Conservation (phyloP, 2,329 filamentous ascomycete species). For the Paraconiothyrium brasiliense region DNA sequence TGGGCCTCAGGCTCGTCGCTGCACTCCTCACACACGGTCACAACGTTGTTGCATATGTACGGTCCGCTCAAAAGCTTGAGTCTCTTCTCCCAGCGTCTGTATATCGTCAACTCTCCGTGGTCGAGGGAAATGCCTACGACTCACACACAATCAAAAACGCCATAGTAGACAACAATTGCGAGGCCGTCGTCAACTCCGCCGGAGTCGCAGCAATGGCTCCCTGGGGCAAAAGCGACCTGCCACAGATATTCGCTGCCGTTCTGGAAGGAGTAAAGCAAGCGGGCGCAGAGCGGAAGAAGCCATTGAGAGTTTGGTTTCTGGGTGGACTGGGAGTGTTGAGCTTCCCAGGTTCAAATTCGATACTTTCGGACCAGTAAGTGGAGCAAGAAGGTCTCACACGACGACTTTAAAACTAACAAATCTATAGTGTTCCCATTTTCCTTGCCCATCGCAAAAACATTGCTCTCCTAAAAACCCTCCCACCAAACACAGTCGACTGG, state of each 20-base stretch:
- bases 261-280: constrained; percentile 46
- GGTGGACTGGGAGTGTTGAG: constrained; percentile 48
- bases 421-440: constrained; percentile 45
- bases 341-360: constrained; percentile 46
- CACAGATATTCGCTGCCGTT: constrained; percentile 50
- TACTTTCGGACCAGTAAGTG: constrained; percentile 38
- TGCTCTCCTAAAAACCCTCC: constrained; percentile 36
- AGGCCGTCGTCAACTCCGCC: constrained; percentile 54
- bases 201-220: constrained; percentile 51
- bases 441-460: constrained; percentile 49
- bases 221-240: constrained; percentile 49
- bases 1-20: constrained; percentile 49
- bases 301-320: constrained; percentile 53
- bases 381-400: constrained; percentile 42
- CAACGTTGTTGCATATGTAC: constrained; percentile 52
- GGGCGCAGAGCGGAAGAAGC: constrained; percentile 41
- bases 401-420: constrained; percentile 17
- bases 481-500: constrained; percentile 45
- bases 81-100: constrained; percentile 46
- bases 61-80: constrained; percentile 51
- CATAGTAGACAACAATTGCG: constrained; percentile 49
- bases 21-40: constrained; percentile 50
- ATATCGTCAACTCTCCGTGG: constrained; percentile 43
- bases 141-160: constrained; percentile 44
- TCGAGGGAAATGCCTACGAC: constrained; percentile 53